phyloP scores from a whole-genome alignment of 2,329 filamentous ascomycete species.

The Fusarium sp. region DNA sequence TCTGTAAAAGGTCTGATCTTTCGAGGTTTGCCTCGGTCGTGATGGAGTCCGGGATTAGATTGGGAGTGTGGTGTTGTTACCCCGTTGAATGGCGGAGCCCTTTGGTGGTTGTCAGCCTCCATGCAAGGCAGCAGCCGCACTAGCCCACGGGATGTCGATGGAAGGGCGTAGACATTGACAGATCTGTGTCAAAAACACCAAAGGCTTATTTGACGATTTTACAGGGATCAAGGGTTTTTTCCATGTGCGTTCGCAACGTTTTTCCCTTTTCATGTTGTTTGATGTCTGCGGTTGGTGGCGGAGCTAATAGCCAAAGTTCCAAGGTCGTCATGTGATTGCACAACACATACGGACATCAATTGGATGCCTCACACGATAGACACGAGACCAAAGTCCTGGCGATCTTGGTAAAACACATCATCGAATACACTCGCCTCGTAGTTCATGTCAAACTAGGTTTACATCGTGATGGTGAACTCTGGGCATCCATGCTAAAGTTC shows the following conservation, averaged over 20 bases:
- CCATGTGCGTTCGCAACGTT: background rate
- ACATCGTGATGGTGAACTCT: background rate
- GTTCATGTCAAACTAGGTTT: background rate
- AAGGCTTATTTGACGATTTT: background rate
- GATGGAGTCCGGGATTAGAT: background rate
- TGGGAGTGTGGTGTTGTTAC: background rate
- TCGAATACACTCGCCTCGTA: background rate
- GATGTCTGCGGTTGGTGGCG: background rate
- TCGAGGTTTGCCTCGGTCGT: background rate
- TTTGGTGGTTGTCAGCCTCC: background rate
- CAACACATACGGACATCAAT: background rate
- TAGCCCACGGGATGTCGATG: slow-evolving; percentile 32
- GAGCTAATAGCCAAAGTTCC: background rate
- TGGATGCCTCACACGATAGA: background rate
- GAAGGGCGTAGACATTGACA: slow-evolving; percentile 33
- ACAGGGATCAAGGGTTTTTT: background rate
- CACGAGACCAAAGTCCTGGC: background rate
- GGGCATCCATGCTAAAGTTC: background rate
- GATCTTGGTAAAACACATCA: background rate
- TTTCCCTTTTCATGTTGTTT: background rate
- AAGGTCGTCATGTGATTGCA: background rate
- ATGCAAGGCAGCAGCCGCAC: slow-evolving; percentile 3
- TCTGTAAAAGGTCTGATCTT: background rate
- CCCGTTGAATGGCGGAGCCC: background rate
- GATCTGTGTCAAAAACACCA: background rate